These are phyloP conservation scores for Boletus sp. DNA, from an alignment of 768 basidiomycete genomes.

Conservation along the genomic window DNA sequence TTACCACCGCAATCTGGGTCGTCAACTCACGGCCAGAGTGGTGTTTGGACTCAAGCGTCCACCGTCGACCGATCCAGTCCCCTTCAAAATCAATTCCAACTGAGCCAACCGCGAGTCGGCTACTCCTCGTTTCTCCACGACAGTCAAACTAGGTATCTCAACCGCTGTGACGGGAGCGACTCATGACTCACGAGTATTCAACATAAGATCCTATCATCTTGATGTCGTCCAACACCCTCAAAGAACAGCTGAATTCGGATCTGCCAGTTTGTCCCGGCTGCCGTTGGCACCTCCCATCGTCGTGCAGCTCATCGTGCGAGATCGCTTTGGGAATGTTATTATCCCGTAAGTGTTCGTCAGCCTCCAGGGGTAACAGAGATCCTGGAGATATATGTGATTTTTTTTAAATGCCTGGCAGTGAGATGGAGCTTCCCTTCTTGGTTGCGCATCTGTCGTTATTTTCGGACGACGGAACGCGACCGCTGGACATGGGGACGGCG, in stretches of 20 bases:
- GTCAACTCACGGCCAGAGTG: constrained; percentile 21
- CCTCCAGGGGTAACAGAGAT: constrained; percentile 17
- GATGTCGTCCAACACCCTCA: constrained; percentile 84
- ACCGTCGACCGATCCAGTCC: constrained; percentile 33
- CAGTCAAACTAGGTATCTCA: constrained; percentile 48
- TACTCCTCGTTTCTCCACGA: constrained; percentile 57
- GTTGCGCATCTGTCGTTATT: constrained; percentile 78
- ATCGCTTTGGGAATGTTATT: constrained; percentile 65
- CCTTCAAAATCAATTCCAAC: constrained; percentile 34
- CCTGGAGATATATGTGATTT: constrained; percentile 21
- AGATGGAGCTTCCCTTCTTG: constrained; percentile 83
- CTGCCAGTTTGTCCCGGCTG: constrained; percentile 68
- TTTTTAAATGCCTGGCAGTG: constrained; percentile 44
- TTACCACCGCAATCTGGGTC: constrained; percentile 37
- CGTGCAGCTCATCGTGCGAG: constrained; percentile 72
- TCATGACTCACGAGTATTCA: constrained; percentile 17
- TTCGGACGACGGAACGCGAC: constrained; percentile 60
- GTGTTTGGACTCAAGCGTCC: constrained; percentile 27
- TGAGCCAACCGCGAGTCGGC: constrained; percentile 51
- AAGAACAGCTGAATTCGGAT: constrained; percentile 78
- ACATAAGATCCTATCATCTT: constrained; percentile 65
- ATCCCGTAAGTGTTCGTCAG: constrained; percentile 63
- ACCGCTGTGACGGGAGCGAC: constrained; percentile 8
- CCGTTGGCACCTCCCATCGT: constrained; percentile 84
- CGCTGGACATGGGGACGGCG: constrained; percentile 63